Base-by-base conservation (phyloP, 2,329 filamentous ascomycete genomes). In the Phialemoniopsis sp. region DNA sequence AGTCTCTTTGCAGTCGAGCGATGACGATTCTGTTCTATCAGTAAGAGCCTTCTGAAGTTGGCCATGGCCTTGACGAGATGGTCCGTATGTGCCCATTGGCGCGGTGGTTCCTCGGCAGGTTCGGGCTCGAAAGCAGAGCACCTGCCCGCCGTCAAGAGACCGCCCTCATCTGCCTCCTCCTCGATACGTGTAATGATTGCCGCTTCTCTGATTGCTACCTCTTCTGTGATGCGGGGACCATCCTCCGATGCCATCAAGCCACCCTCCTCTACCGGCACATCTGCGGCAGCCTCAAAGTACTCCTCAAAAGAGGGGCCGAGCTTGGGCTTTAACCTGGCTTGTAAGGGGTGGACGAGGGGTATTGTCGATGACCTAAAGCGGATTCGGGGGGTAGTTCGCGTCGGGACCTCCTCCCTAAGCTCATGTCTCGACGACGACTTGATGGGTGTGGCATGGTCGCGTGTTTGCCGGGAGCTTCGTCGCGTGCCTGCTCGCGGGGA, bases 41-140 rank as follows among this genome's bases (percentile, higher is more conserved):
- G 64, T 66, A 97, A 78, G 29, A 97, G 71, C 52, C 82, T 86
- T 35, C 87, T 81, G 51, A 97, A 91, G 50, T 90, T 85, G 12
- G 84, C 57, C 42, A 86, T 83, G 45, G 95, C 90, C 34, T 83
- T 82, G 34, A 86, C 72, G 38, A 97, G 73, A 56, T 97, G 87
- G 54, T 97, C 90, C 55, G 80, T 77, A 50, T 94, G 89, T n/a
- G 85, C 82, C 70, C 88, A 97, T 53, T 93, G 88, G 38, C 77
- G 74, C 0, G 80, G 77, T 1, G 87, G 87, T 51, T 94, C 86
- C 41, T 87, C 82, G 43, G 67, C 68, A 12, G 80, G 70, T 46
- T 93, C 87, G 0, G 87, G 86, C 14, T 82, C 73, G 50, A 87
- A 93, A 17, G 84, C 66, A 3, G 82, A 83, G 56, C 87, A 91